Conservation (phyloP, 345 rosid species). For the Geranium rotundifolium region DNA sequence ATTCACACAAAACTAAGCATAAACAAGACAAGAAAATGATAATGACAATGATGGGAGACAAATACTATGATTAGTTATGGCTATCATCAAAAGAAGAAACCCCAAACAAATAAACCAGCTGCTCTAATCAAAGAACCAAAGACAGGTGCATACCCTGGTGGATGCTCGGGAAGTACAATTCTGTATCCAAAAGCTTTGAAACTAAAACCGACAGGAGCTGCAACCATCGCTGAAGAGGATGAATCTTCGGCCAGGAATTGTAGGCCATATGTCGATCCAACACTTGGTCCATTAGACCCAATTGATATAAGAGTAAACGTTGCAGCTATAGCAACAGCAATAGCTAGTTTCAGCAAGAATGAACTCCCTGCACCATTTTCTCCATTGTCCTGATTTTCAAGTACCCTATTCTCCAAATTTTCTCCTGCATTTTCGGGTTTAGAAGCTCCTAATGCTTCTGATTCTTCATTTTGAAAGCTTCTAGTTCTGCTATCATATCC, state of each 20-base stretch:
- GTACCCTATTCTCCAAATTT: constrained; percentile 13
- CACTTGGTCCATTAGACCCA: constrained; percentile 22
- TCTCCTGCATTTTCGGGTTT: constrained; percentile 22
- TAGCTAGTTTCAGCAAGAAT: constrained; percentile 41
- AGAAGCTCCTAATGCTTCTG: constrained; percentile 20
- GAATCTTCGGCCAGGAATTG: constrained; percentile 40
- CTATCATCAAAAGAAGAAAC: too few species aligned
- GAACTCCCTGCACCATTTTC: constrained; percentile 22
- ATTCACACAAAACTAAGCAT: too few species aligned
- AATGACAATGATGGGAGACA: too few species aligned
- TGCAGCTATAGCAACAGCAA: constrained; percentile 47
- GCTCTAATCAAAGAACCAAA: background rate
- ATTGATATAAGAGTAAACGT: constrained; percentile 33
- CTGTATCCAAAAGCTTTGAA: constrained; percentile 67
- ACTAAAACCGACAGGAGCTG: constrained; percentile 40
- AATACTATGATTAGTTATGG: background rate
- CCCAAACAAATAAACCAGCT: background rate
- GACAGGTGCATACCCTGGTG: constrained; percentile 49
- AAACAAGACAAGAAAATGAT: too few species aligned
- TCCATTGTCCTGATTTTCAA: constrained; percentile 9
- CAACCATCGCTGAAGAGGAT: constrained; percentile 27
- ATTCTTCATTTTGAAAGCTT: constrained; percentile 22
- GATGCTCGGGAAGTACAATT: constrained; percentile 57
- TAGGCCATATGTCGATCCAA: constrained; percentile 42
- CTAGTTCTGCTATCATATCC: constrained; percentile 26